These are phyloP conservation scores for Nemania sp. DNA, from an alignment of 2,329 filamentous ascomycete genomes.

Conservation along the genomic window DNA sequence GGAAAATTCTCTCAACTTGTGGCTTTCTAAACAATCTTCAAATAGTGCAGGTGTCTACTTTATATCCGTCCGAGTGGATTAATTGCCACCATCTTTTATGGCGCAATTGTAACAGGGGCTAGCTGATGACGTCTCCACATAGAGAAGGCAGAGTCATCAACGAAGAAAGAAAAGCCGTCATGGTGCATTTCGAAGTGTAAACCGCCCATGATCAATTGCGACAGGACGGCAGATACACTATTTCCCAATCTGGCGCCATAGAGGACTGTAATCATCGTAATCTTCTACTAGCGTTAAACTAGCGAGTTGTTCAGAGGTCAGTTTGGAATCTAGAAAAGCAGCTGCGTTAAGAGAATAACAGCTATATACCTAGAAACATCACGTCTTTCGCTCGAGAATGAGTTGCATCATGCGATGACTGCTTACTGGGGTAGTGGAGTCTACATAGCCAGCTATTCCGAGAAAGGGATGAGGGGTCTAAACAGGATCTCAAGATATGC, in stretches of 20 bases:
- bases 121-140: not conserved
- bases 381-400: not conserved
- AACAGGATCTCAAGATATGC: not conserved
- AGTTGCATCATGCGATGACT: not conserved
- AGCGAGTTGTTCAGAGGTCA: not conserved
- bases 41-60: too few species aligned
- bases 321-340: not conserved
- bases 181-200: not conserved
- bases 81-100: not conserved
- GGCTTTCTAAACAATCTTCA: not conserved
- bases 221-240: not conserved
- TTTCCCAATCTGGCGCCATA: not conserved
- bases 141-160: slow-evolving; percentile 4
- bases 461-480: not conserved
- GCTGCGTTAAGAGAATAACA: not conserved
- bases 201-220: not conserved
- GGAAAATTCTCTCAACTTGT: not conserved
- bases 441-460: not conserved
- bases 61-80: not conserved
- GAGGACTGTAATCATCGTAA: not conserved
- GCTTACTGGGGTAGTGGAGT: slow-evolving; percentile 1
- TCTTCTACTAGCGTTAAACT: not conserved
- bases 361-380: not conserved
- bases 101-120: slow-evolving; percentile 8
- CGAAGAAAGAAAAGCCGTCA: slow-evolving; percentile 14